A percentile compares a stretch with the other conserved stretches of the same genome.
Conservation (phyloP, 2,329 filamentous ascomycete genomes). For the Mariannaea elegans region DNA sequence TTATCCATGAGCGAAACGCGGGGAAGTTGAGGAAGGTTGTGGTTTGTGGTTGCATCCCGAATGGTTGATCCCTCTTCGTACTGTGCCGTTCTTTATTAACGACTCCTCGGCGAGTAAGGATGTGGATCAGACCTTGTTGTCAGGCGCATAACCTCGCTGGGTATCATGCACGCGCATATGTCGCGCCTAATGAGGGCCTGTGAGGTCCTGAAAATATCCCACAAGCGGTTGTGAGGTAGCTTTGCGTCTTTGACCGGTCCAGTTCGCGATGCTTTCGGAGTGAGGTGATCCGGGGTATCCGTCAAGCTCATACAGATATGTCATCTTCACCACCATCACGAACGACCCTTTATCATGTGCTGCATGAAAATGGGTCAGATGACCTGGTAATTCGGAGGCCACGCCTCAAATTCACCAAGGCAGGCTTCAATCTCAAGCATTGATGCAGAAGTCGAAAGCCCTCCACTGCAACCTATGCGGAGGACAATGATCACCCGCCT, state of each 20-base stretch:
- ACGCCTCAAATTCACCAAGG: too few relatives aligned
- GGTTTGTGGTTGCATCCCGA: constrained; percentile 15
- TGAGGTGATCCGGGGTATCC: constrained; percentile 14
- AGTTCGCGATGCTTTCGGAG: neutral
- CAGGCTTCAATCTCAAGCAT: neutral
- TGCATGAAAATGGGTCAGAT: too few relatives aligned
- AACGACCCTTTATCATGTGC: too few relatives aligned
- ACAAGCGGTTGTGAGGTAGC: neutral
- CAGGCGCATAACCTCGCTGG: neutral
- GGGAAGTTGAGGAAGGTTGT: neutral
- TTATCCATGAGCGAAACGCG: constrained; percentile 1
- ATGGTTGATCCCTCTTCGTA: neutral
- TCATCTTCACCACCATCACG: constrained; percentile 6
- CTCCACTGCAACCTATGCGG: too few relatives aligned
- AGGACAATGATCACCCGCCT: constrained; percentile 5
- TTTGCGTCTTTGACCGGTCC: constrained; percentile 11
- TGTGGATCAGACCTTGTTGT: neutral
- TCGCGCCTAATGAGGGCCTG: constrained; percentile 2
- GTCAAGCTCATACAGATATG: constrained; percentile 14
- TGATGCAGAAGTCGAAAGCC: neutral
- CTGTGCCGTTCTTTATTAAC: neutral
- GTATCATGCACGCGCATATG: constrained; percentile 4
- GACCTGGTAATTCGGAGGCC: too few relatives aligned
- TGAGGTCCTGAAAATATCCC: neutral
- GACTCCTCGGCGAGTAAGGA: neutral